Evolutionary conservation across 2,329 filamentous ascomycete species (phyloP).

Genomic region (Epichloe amarillans): DNA sequence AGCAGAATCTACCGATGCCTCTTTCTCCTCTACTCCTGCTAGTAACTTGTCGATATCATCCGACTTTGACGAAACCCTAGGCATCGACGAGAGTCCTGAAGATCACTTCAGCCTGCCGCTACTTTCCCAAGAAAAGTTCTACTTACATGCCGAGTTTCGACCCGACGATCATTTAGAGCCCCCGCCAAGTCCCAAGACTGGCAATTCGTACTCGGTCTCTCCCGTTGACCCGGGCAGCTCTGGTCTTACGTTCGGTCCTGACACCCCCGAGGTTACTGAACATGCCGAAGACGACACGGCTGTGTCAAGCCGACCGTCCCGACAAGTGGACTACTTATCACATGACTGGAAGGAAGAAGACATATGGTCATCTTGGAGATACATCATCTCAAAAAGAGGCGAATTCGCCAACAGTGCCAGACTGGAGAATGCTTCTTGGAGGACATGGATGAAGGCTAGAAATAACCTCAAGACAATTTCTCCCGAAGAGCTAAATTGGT

Average conservation of each 20-base stretch:
- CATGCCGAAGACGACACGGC: constrained; percentile 70
- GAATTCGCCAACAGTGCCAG: constrained; percentile 71
- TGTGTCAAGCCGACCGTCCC: constrained; percentile 59
- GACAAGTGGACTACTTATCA: constrained; percentile 91
- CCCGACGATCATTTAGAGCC: constrained; percentile 32
- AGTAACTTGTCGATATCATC: constrained; percentile 50
- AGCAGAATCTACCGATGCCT: constrained; percentile 40
- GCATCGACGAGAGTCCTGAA: constrained; percentile 29
- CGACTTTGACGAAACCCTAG: constrained; percentile 36
- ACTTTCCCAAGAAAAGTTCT: constrained; percentile 34
- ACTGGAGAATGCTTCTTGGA: constrained; percentile 92
- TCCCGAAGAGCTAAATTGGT: constrained; percentile 91
- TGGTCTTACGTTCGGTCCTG: constrained; percentile 38
- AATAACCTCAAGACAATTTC: constrained; percentile 77
- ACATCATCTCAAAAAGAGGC: constrained; percentile 67
- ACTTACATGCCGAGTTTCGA: constrained; percentile 18
- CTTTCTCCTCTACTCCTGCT: constrained; percentile 48
- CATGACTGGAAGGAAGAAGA: constrained; percentile 92
- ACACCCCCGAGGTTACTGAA: constrained; percentile 41
- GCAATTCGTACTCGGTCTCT: constrained; percentile 38
- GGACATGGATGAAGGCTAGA: constrained; percentile 90
- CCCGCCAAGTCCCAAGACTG: constrained; percentile 35
- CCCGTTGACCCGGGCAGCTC: constrained; percentile 41
- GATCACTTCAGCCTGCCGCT: constrained; percentile 34
- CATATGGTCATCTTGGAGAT: constrained; percentile 95